Base-by-base conservation (phyloP, 768 basidiomycete species). In the Arthromyces matolae region DNA sequence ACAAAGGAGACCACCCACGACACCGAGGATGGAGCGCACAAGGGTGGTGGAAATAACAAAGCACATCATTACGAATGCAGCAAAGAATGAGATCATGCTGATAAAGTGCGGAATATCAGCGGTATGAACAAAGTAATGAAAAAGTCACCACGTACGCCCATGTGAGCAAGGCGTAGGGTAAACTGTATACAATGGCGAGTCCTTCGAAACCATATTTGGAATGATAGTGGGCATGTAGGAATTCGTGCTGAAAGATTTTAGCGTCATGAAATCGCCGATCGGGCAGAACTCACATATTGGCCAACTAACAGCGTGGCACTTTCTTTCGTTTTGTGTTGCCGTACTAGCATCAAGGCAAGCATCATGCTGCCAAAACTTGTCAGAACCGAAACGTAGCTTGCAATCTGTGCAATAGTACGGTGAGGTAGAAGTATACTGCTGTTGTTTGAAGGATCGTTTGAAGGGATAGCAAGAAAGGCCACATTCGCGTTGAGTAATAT, bases 391-490 rank as follows among this genome's bases (percentile, higher is more conserved):
- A 45, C 1, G 36, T 45, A 45, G 43, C 32, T 45, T 6, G 14
- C 33, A 19, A 45, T 35, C 33, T 45, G 43, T 1, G 34, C 13
- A 16, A 24, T 14, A 14, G 16, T 60, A 12, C 66, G 55, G 23
- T 24, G 28, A 3, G 16, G 47, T 27, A 31, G 50, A 5, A 56
- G 57, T 8, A 8, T 22, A 18, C 52, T 52, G n/a, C n/a, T n/a
- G 41, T 51, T 70, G 16, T 72, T 66, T n/a, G 68, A 65, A 16
- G 67, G 63, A 34, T 54, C 71, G 12, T 73, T 68, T 18, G 69
- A 66, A 24, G 70, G 65, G 28, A 80, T 74, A 0, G 76, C 71
- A 8, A 81, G 64, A 48, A 80, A 78, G 0, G 69, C 70, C 3
- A 80, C 71, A 34, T 78, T 77, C 8, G 72, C 73, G 18, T 68